Evolutionary conservation across 2,329 filamentous ascomycete genomes (phyloP), one percentile per base, ranked within the genome.

Genomic region (Penicillium janthinellum): DNA sequence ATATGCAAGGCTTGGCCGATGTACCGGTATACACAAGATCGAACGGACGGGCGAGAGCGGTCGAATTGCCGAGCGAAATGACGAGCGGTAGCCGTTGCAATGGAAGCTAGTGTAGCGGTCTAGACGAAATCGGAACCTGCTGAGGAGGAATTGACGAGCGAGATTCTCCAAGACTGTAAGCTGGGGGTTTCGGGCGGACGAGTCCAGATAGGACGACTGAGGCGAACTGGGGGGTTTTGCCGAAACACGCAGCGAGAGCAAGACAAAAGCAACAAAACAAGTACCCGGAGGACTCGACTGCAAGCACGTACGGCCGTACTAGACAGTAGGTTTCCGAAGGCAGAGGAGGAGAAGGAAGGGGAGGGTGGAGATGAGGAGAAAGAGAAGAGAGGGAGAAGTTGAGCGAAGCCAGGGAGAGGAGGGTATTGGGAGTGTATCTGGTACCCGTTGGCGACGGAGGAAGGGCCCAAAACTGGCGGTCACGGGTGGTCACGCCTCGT

Each of bases 301-400:
- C 67, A 67, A 73, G 72, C 71, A 71, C 69, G 65, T 65, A 54
- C 25, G 14, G 67, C 64, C 67, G 70, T 66, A 66, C 73, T 70
- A 57, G 66, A 67, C 67, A 75, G 65, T 61, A 62, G 62, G 63
- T 67, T 54, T 54, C 51, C 58, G 4, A 60, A 62, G 58, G 56
- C 56, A 59, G 63, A 59, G 64, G 59, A 62, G 63, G 61, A 61
- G 64, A 61, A 63, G 58, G 64, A 56, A 58, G 55, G 62, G 60
- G 61, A 60, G 63, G 66, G 57, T 47, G 52, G 59, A 60, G 58
- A 63, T 60, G 60, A 60, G 64, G 60, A 62, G 58, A 64, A 64
- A 52, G 60, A 20, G 60, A 57, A 60, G 56, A 58, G 54, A 63
- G 54, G 55, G 62, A 65, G 56, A 61, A 59, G 58, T 64, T 58